Evolutionary conservation across 345 rosid genomes (phyloP).

Genomic region (Eucalyptus cloeziana): DNA sequence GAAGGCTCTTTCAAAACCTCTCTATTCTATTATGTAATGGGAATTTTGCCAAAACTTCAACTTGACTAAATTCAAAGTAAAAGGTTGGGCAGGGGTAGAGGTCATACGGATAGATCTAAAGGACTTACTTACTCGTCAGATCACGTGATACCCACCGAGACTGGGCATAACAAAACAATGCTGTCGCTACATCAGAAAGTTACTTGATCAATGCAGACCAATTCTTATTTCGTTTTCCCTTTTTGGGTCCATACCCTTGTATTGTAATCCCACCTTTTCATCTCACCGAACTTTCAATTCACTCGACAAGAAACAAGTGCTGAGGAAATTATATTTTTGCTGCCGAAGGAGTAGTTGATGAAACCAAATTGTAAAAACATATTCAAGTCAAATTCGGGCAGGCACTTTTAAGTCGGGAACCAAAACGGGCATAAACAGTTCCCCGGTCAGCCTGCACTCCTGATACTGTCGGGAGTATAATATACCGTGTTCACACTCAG

Average conservation of each 20-base stretch:
- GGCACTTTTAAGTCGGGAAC: background rate
- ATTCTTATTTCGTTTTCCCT: background rate
- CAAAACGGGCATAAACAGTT: background rate
- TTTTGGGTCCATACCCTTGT: background rate
- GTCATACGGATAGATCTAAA: background rate
- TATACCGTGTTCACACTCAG: background rate
- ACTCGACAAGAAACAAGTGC: background rate
- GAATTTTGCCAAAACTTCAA: background rate
- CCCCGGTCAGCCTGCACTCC: background rate
- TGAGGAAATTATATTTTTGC: background rate
- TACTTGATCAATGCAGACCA: background rate
- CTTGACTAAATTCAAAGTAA: background rate
- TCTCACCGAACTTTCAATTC: background rate
- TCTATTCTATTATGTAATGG: background rate
- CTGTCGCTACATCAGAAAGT: background rate
- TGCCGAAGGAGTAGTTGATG: background rate
- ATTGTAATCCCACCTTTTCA: background rate
- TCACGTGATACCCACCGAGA: background rate
- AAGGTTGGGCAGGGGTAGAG: background rate
- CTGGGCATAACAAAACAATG: background rate
- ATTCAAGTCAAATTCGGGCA: background rate
- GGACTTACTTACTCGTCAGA: background rate
- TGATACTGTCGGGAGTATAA: background rate
- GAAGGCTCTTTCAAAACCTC: too few species aligned
- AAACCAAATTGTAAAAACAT: background rate